These are phyloP conservation scores for Thuidium tamariscinum DNA, from an alignment of 225 moss, liverwort and hornwort genomes.

Conservation along the genomic window DNA sequence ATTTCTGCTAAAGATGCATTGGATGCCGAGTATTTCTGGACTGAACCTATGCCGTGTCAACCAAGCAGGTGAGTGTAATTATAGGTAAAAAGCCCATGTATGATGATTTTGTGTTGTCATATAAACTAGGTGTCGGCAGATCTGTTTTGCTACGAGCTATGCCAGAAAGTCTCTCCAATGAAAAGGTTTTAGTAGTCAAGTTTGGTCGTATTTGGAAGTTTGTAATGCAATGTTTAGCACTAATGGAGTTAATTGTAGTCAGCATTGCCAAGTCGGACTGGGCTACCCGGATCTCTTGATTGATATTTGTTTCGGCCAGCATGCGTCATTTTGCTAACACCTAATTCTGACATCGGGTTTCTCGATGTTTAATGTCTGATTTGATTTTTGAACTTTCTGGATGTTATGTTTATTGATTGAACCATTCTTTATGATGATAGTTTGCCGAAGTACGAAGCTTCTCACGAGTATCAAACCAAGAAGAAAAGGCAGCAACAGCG, in stretches of 20 bases:
- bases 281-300: not conserved
- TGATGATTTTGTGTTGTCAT: not conserved
- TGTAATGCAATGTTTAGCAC: not conserved
- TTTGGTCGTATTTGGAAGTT: not conserved
- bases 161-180: not conserved
- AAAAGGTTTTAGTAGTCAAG: not conserved
- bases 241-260: not conserved
- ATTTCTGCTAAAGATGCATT: conserved; percentile 83
- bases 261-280: not conserved
- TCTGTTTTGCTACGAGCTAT: not conserved
- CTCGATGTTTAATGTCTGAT: not conserved
- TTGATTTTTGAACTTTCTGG: not conserved
- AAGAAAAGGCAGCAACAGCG: conserved; percentile 86
- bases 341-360: not conserved
- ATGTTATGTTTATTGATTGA: not conserved
- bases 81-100: not conserved
- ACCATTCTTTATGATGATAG: conserved; percentile 5
- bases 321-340: not conserved
- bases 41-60: conserved; percentile 71
- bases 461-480: conserved; percentile 88
- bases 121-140: not conserved
- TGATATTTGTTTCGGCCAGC: not conserved
- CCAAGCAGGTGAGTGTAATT: conserved; percentile 50
- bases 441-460: conserved; percentile 83
- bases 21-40: conserved; percentile 96